Conservation (phyloP, 352 stramenopile species). For the Phytopythium helicoides region DNA sequence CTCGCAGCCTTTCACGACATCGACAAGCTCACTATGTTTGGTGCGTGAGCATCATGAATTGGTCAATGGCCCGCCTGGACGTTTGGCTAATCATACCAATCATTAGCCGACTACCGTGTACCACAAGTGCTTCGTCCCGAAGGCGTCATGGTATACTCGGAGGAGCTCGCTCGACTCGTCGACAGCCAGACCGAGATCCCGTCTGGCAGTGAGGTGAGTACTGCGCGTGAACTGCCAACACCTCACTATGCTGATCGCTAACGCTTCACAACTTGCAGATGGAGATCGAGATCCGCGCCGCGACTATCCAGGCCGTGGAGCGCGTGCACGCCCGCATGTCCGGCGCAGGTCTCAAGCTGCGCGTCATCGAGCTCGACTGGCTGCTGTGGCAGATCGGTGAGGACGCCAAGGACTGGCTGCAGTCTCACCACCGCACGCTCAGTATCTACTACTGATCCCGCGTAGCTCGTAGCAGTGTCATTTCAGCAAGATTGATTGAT, state of each 20-base stretch:
- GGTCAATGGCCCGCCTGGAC: too few relatives aligned
- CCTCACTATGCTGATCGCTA: too few relatives aligned
- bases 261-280: too few relatives aligned
- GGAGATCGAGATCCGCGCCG: constrained; percentile 82
- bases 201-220: constrained; percentile 57
- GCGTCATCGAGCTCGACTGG: constrained; percentile 87
- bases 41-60: too few relatives aligned
- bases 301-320: constrained; percentile 85
- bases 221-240: too few relatives aligned
- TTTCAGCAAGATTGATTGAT: too few relatives aligned
- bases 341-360: constrained; percentile 29
- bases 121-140: constrained; percentile 74
- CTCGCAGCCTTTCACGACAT: constrained; percentile 79
- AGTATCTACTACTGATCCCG: constrained; percentile 89
- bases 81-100: background rate
- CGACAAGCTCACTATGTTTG: constrained; percentile 87
- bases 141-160: constrained; percentile 65
- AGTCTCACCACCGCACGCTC: constrained; percentile 79
- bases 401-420: constrained; percentile 64
- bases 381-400: constrained; percentile 87
- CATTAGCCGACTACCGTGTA: constrained; percentile 89
- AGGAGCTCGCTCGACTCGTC: constrained; percentile 40
- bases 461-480: too few relatives aligned
- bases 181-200: constrained; percentile 56
- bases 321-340: constrained; percentile 42